These are phyloP conservation scores for Canavalia gladiata DNA, from an alignment of 306 rosid genomes.

Conservation along the genomic window DNA sequence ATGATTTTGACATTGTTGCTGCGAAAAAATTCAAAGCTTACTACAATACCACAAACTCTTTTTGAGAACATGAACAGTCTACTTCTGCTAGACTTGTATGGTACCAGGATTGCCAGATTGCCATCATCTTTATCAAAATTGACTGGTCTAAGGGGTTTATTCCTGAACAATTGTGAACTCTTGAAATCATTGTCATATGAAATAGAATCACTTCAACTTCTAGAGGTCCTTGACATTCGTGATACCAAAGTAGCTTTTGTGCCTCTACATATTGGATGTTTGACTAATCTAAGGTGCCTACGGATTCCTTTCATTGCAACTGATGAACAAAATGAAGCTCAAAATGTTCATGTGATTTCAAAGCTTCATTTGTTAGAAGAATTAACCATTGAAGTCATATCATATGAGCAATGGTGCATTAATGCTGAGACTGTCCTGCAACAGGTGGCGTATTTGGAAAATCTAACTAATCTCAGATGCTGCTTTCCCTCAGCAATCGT, in stretches of 20 bases:
- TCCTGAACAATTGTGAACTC: slow-evolving; percentile 25
- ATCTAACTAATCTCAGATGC: slow-evolving; percentile 34
- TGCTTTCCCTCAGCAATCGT: slow-evolving; percentile 25
- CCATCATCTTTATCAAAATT: slow-evolving; percentile 43
- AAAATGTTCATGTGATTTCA: slow-evolving; percentile 25
- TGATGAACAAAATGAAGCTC: neutral
- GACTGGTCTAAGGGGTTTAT: slow-evolving; percentile 31
- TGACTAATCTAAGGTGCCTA: slow-evolving; percentile 42
- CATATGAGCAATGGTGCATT: slow-evolving; percentile 2
- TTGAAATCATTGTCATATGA: slow-evolving; percentile 11
- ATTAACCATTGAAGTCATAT: slow-evolving; percentile 41
- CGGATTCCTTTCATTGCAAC: slow-evolving; percentile 29
- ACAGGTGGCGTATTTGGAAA: slow-evolving; percentile 48
- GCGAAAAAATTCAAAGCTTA: slow-evolving; percentile 1
- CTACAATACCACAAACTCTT: slow-evolving; percentile 13
- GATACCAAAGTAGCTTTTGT: slow-evolving; percentile 29
- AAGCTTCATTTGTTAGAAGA: slow-evolving; percentile 48
- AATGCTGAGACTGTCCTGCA: slow-evolving; percentile 2
- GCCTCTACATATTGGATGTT: neutral
- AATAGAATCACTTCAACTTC: slow-evolving; percentile 31
- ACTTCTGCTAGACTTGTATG: slow-evolving; percentile 41
- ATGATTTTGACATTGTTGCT: slow-evolving; percentile 31
- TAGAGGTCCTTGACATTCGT: slow-evolving; percentile 51
- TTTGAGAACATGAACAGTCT: slow-evolving; percentile 39
- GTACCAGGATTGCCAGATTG: slow-evolving; percentile 20